Conservation (phyloP, 1,284 basidiomycete species). For the Papiliotrema fonsecae region DNA sequence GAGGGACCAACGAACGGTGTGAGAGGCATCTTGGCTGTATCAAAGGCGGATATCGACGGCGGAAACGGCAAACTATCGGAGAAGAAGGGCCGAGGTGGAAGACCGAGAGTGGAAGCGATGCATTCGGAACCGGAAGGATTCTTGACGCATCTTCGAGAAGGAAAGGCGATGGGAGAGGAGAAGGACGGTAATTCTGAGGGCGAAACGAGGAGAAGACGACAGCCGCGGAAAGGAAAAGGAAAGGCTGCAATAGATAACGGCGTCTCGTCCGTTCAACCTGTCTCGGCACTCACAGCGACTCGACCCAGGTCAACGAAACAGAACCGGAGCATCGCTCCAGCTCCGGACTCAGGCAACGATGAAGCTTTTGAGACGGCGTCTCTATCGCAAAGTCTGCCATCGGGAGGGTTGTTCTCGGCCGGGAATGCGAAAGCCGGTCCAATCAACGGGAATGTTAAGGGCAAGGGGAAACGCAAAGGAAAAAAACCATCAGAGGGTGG, state of each 20-base stretch:
- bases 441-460: neutral
- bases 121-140: neutral
- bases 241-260: no score
- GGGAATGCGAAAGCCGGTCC: neutral
- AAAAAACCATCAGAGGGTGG: conserved; percentile 5
- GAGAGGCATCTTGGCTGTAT: neutral
- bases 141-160: neutral
- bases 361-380: conserved; percentile 14
- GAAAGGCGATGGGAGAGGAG: neutral
- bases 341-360: neutral
- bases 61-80: neutral
- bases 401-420: conserved; percentile 8
- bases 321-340: neutral
- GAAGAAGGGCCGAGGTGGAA: neutral
- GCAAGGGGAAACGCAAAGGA: conserved; percentile 8
- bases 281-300: neutral
- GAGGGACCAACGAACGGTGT: neutral
- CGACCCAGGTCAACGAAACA: neutral
- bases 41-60: neutral
- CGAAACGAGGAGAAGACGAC: neutral
- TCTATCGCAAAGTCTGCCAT: conserved; percentile 23
- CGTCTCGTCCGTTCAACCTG: neutral
- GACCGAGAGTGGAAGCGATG: neutral
- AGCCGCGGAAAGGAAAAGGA: neutral
- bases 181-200: neutral